Evolutionary conservation across 495 filamentous ascomycete species (phyloP).

Genomic region (Wilcoxina mikolae): DNA sequence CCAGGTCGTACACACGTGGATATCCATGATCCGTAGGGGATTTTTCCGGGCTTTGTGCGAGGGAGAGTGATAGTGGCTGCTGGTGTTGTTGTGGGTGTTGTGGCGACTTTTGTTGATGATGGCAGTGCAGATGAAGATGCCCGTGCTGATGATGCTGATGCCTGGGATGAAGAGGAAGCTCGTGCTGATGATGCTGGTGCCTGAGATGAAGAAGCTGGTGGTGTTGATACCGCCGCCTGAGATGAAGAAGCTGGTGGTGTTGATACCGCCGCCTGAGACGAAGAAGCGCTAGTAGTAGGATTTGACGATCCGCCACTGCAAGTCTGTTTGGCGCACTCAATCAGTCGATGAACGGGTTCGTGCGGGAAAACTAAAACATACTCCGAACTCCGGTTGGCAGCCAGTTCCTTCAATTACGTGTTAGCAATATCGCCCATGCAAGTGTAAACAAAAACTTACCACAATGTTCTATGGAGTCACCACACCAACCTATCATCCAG

Average conservation of each 20-base stretch:
- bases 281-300: not conserved
- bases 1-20: constrained; percentile 38
- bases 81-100: too few relatives aligned
- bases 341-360: not conserved
- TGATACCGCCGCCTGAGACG: not conserved
- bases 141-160: too few relatives aligned
- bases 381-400: constrained; percentile 23
- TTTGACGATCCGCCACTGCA: constrained; percentile 4
- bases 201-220: too few relatives aligned
- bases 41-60: constrained; percentile 16
- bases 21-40: constrained; percentile 31
- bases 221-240: too few relatives aligned
- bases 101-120: too few relatives aligned
- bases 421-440: not conserved
- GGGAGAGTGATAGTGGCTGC: constrained; percentile 4
- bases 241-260: too few relatives aligned
- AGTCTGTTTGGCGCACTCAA: not conserved
- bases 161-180: too few relatives aligned
- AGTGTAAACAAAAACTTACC: constrained; percentile 14
- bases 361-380: not conserved
- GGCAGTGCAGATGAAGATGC: too few relatives aligned
- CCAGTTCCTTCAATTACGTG: constrained; percentile 19
- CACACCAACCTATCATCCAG: constrained; percentile 19
- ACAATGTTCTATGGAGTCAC: constrained; percentile 17
- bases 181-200: too few relatives aligned